A percentile compares a stretch with the other conserved stretches of the same genome.
phyloP scores from a whole-genome alignment of 345 rosid species.

The Moricandia moricandioides region DNA sequence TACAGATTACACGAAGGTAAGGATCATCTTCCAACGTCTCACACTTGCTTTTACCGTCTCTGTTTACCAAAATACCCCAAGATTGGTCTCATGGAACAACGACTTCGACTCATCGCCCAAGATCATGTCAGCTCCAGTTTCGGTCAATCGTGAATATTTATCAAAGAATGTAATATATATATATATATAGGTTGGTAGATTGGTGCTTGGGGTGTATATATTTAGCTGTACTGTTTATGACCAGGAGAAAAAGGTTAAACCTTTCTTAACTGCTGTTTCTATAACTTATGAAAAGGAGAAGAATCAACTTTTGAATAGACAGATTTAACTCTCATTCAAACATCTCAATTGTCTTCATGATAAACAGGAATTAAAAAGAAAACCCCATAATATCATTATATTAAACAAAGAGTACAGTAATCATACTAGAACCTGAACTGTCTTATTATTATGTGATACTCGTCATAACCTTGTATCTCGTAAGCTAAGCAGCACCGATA shows the following conservation, averaged over 20 bases:
- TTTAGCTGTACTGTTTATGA: constrained; percentile 21
- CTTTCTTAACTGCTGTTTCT: constrained; percentile 14
- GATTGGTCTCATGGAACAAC: constrained; percentile 56
- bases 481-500: background rate
- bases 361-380: background rate
- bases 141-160: constrained; percentile 61
- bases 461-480: background rate
- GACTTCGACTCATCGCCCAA: constrained; percentile 63
- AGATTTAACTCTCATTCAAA: background rate
- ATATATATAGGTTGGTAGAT: constrained; percentile 17
- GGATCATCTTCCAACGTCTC: constrained; percentile 74
- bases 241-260: constrained; percentile 25
- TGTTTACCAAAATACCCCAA: constrained; percentile 78
- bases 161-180: background rate
- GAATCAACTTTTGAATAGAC: background rate
- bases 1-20: constrained; percentile 53
- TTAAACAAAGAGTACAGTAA: background rate
- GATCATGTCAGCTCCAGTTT: constrained; percentile 93
- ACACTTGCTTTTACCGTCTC: constrained; percentile 83
- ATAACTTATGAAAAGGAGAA: constrained; percentile 4
- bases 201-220: constrained; percentile 30
- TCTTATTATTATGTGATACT: constrained; percentile 1
- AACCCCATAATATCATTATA: background rate
- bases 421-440: background rate
- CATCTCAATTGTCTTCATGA: background rate